These are phyloP conservation scores for Mucor racemosus DNA, from an alignment of 371 early-diverging fungal species.

Conservation along the genomic window DNA sequence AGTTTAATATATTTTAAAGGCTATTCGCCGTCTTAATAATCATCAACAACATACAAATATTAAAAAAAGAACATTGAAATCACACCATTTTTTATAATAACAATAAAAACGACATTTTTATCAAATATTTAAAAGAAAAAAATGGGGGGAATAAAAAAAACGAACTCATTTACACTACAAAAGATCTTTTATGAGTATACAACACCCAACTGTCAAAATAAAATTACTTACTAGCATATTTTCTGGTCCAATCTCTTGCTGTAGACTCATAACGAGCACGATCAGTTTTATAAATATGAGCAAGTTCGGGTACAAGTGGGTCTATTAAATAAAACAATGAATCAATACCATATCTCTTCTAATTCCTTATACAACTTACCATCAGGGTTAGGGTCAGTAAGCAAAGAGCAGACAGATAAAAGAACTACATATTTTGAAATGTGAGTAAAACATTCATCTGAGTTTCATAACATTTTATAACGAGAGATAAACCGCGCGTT, in stretches of 20 bases:
- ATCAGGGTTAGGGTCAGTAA: conserved; percentile 98
- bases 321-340: conserved; percentile 36
- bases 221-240: conserved; percentile 70
- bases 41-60: not conserved
- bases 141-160: not conserved
- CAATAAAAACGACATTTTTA: conserved; percentile 4
- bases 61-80: not conserved
- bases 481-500: not conserved
- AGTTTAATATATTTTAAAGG: conserved; percentile 15
- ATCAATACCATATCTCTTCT: not conserved
- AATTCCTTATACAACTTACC: conserved; percentile 31
- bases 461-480: not conserved
- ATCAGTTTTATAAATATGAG: conserved; percentile 96
- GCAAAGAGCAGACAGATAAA: conserved; percentile 94
- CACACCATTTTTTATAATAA: conserved; percentile 5
- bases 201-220: not conserved
- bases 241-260: conserved; percentile 94
- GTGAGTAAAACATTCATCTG: not conserved
- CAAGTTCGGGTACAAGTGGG: conserved; percentile 97
- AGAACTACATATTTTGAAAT: conserved; percentile 64
- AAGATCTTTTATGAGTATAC: not conserved
- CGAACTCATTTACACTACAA: conserved; percentile 13
- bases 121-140: conserved; percentile 8
- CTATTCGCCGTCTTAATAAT: not conserved
- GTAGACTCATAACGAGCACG: conserved; percentile 84